phyloP scores from a whole-genome alignment of 1,284 basidiomycete species.

The Ceratobasidium papillatum region DNA sequence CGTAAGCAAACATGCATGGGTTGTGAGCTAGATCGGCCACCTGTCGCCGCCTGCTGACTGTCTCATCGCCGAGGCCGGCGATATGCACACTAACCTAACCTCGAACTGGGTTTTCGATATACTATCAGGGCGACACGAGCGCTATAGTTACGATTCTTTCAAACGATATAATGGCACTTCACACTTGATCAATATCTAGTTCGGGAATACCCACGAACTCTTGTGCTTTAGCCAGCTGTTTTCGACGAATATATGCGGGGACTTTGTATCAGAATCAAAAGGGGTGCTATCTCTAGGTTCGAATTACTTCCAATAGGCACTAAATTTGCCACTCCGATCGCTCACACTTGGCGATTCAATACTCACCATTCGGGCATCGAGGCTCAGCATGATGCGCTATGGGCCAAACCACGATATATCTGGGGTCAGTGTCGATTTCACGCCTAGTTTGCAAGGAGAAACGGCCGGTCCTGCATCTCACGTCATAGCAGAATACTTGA shows the following conservation, averaged over 20 bases:
- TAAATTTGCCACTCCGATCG: neutral
- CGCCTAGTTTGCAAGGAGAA: neutral
- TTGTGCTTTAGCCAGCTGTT: too few relatives aligned
- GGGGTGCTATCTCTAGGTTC: too few relatives aligned
- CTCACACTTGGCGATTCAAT: neutral
- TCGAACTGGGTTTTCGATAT: too few relatives aligned
- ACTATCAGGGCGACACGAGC: too few relatives aligned
- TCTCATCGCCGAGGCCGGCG: neutral
- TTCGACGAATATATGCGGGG: neutral
- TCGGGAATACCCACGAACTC: too few relatives aligned
- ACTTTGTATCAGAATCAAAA: too few relatives aligned
- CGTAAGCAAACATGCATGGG: neutral
- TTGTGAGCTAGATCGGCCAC: neutral
- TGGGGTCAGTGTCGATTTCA: too few relatives aligned
- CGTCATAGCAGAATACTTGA: neutral
- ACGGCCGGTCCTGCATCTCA: neutral
- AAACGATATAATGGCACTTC: too few relatives aligned
- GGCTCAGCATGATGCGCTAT: neutral
- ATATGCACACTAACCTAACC: neutral
- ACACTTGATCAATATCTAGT: too few relatives aligned
- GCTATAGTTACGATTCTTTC: too few relatives aligned
- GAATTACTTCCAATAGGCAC: too few relatives aligned
- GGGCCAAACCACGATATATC: neutral
- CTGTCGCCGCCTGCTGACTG: conserved; percentile 9
- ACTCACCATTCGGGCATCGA: neutral